Evolutionary conservation across 768 basidiomycete species (phyloP), one percentile per base, ranked within the genome.

Genomic region (Crassisporium funariophilum): DNA sequence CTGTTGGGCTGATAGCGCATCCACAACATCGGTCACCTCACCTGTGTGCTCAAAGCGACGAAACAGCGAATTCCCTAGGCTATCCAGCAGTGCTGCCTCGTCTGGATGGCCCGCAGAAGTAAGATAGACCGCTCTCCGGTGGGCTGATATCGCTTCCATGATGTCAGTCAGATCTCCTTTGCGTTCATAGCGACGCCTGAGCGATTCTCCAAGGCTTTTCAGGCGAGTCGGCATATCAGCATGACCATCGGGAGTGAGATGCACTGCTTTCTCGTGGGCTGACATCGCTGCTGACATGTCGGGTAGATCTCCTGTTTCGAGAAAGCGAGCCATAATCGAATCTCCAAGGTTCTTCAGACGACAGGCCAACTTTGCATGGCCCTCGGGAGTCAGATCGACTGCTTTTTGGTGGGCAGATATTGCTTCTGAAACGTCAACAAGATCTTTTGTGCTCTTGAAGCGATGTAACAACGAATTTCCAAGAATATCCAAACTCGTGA

Each of bases 101-200:
- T 37, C 17, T 16, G 11, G 11, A 21, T 11, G 4, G 4, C 17
- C 36, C 11, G 11, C 11, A 17, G 17, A 16, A 37, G 36, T 21
- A 17, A 16, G 20, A 11, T 17, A 11, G 11, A 37, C 36, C 15
- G 36, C 36, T 37, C 20, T 37, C 48, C 47, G 46, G 20, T 19
- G 27, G 12, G 35, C 35, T 11, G 39, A 23, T 34, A 68, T 35
- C 6, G 49, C 53, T 24, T 63, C 55, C 19, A 63, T 42, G 15
- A 69, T 37, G 17, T 37, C 36, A 10, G 11, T 10, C 12, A 37
- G 36, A 37, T 37, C 36, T 11, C 36, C 36, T 16, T 16, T 37
- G 36, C 4, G 4, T 37, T 37, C 12, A 37, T 12, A 37, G 36
- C 17, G 17, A 35, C 5, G 15, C 11, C 10, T 12, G 5, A 9